Base-by-base conservation (phyloP, 441 rosid species). In the Capsella rubella region DNA sequence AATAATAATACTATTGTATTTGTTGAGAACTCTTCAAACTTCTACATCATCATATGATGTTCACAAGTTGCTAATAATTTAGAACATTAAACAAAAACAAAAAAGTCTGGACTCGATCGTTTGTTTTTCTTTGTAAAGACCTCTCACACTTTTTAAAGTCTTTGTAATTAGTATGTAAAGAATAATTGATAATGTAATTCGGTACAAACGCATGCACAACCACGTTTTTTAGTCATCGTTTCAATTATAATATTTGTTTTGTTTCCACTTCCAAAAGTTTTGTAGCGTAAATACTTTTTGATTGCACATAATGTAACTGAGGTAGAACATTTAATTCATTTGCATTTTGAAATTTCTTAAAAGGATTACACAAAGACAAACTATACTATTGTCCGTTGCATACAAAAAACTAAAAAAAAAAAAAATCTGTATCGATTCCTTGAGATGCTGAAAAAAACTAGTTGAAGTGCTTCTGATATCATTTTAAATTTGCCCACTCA, bases 41-140 rank as follows among this genome's bases (percentile, higher is more conserved):
- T 65, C 25, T 57, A 57, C 79, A 47, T 54, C 65, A 54, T 29
- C 65, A 54, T 29, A 47, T 14, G 67, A 71, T 50, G 72, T 64
- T 34, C 29, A 70, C 80, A 71, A 64, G 72, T 71, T 64, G 65
- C 70, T 76, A 63, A 34, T 6, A 62, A 21, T 32, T 39, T 16
- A 10, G 1, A 51, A 39, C 47, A 51, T 37, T 32, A 5, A 6
- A 32, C 5, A 59, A 35, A 5, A 6, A 2, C 5, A 59, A 59
- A 61, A 13, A 12, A 3, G 43, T 60, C n/a, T 35, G 34, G 34
- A 14, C 49, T 59, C 58, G 25, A 21, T 21, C 25, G 35, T 45
- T 45, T 64, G 15, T 54, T 34, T 46, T 64, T 63, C 45, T 42
- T 42, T 5, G n/a, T 40, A 40, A 9, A 29, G 31, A 72, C 8